Percentiles rank a stretch among this genome's conserved stretches.
These are phyloP conservation scores for Suillus cothurnatus DNA, from an alignment of 768 basidiomycete genomes.

Conservation along the genomic window DNA sequence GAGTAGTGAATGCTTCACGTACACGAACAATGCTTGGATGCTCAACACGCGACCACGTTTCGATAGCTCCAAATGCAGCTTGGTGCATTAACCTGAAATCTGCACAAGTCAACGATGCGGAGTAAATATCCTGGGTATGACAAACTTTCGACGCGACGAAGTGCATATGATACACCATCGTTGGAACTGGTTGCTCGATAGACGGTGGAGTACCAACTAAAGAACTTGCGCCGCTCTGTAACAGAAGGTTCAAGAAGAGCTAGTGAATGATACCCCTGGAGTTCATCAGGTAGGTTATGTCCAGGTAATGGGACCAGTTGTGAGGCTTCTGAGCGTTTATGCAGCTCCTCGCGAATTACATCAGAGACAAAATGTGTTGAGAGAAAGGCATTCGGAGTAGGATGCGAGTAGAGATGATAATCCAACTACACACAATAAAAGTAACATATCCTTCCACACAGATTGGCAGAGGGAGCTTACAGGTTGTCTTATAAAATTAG, in stretches of 20 bases:
- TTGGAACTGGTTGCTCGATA: slow-evolving; percentile 79
- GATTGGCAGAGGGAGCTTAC: slow-evolving; percentile 41
- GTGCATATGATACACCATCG: slow-evolving; percentile 76
- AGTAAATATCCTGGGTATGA: slow-evolving; percentile 7
- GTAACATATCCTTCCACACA: slow-evolving; percentile 7
- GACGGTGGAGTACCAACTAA: slow-evolving; percentile 81
- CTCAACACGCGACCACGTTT: slow-evolving; percentile 79
- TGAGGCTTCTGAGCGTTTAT: slow-evolving; percentile 47
- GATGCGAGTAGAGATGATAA: slow-evolving; percentile 88
- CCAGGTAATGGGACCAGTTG: slow-evolving; percentile 42
- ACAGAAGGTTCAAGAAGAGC: slow-evolving; percentile 68
- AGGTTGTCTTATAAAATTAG: slow-evolving; percentile 66
- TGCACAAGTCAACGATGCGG: slow-evolving; percentile 33
- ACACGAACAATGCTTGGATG: slow-evolving; percentile 87
- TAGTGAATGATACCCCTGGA: slow-evolving; percentile 90
- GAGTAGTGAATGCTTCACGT: slow-evolving; percentile 93
- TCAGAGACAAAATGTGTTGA: slow-evolving; percentile 87
- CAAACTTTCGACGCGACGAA: slow-evolving; percentile 87
- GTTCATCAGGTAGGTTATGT: slow-evolving; percentile 75
- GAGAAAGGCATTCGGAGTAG: slow-evolving; percentile 57
- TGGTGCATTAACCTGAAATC: slow-evolving; percentile 85
- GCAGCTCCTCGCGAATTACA: slow-evolving; percentile 61
- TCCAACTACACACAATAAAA: slow-evolving; percentile 58
- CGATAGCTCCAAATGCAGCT: slow-evolving; percentile 78
- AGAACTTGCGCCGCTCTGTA: slow-evolving; percentile 67